Percentiles rank a stretch among this genome's conserved stretches.
These are phyloP conservation scores for Aspergillus sp. DNA, from an alignment of 2,329 filamentous ascomycete genomes.

Conservation along the genomic window DNA sequence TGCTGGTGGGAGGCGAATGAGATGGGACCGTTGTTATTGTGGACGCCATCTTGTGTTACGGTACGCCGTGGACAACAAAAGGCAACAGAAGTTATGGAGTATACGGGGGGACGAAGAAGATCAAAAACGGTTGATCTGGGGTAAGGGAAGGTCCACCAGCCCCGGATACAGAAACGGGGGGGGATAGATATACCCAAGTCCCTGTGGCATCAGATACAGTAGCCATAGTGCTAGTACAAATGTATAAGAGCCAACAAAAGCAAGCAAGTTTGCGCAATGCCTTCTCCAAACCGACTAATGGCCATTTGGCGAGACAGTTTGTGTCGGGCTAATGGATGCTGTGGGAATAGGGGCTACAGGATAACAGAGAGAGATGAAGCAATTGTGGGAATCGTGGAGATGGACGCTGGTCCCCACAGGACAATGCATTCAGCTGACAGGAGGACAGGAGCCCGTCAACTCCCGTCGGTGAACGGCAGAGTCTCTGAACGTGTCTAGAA, in stretches of 20 bases:
- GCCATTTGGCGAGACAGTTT: neutral
- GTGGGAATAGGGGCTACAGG: neutral
- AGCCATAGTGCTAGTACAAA: neutral
- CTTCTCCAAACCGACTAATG: neutral
- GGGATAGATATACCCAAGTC: neutral
- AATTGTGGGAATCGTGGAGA: constrained; percentile 8
- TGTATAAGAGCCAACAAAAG: neutral
- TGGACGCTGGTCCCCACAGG: neutral
- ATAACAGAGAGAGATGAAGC: neutral
- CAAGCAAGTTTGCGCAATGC: neutral
- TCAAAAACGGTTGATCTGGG: neutral
- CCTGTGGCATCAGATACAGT: neutral
- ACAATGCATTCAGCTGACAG: neutral
- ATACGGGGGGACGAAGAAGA: neutral
- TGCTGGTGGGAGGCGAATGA: neutral
- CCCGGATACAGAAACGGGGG: neutral
- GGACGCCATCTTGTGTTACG: neutral
- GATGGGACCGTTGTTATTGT: neutral
- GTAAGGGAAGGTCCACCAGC: neutral
- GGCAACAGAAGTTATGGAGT: neutral
- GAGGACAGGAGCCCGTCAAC: too few species aligned
- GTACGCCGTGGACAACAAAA: neutral
- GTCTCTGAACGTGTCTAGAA: too few species aligned
- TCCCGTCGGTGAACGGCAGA: too few species aligned
- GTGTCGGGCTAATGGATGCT: neutral